These are phyloP conservation scores for Monotropa hypopitys DNA, from an alignment of 179 eudicot genomes.

Conservation along the genomic window DNA sequence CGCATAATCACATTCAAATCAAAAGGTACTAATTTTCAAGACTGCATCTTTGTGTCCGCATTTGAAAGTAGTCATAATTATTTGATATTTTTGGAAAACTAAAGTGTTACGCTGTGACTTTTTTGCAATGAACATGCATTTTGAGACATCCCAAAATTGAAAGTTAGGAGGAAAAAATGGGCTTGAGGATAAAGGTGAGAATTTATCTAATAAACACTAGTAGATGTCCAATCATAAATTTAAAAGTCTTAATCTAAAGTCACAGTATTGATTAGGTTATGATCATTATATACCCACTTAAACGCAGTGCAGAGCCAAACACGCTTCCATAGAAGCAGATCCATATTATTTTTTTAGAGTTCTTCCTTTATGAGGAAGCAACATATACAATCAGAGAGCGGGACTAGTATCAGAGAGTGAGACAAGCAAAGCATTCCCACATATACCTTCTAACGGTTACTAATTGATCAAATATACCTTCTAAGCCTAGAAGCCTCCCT, in stretches of 20 bases:
- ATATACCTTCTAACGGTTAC: slow-evolving; percentile 47
- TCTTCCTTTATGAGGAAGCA: neutral
- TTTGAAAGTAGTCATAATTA: neutral
- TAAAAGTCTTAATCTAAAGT: neutral
- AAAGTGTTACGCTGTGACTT: neutral
- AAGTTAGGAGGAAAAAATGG: neutral
- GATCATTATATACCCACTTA: neutral
- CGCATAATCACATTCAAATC: neutral
- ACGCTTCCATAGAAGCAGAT: neutral
- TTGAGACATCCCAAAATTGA: neutral
- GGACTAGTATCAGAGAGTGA: neutral
- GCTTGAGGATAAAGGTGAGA: neutral
- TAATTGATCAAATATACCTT: slow-evolving; percentile 42
- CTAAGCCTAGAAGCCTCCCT: slow-evolving; percentile 41
- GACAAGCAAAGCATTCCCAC: slow-evolving; percentile 5
- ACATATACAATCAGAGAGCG: neutral
- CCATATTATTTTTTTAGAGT: neutral
- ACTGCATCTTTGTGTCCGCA: neutral
- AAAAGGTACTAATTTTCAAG: neutral
- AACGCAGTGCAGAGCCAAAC: neutral
- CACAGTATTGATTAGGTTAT: neutral
- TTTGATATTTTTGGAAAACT: neutral
- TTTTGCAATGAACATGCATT: neutral
- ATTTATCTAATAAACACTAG: neutral
- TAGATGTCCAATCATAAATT: neutral